Percentiles rank a stretch among this genome's conserved stretches.
phyloP scores from a whole-genome alignment of 169 alveolate genomes.

The Plasmodium adleri region DNA sequence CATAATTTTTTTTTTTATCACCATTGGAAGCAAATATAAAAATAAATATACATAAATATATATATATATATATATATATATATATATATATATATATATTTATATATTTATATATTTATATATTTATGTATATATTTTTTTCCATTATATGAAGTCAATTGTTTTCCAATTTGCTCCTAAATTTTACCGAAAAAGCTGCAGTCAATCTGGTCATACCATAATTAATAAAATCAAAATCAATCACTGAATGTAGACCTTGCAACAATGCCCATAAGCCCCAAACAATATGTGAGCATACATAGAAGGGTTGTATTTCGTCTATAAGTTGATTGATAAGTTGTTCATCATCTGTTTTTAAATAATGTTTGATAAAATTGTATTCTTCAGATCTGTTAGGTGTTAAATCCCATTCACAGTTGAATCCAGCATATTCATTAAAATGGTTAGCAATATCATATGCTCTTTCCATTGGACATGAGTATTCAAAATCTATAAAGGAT shows the following conservation, averaged over 20 bases:
- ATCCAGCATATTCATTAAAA: constrained; percentile 81
- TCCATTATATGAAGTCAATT: neutral
- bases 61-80: no score
- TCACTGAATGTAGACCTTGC: constrained; percentile 77
- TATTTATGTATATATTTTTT: neutral
- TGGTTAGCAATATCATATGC: constrained; percentile 88
- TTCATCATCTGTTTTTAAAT: constrained; percentile 60
- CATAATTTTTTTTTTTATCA: no score
- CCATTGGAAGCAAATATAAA: no score
- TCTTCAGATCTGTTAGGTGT: constrained; percentile 78
- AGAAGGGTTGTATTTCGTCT: constrained; percentile 84
- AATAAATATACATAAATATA: no score
- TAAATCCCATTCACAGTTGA: constrained; percentile 78
- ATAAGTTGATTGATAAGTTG: constrained; percentile 49
- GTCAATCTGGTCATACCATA: constrained; percentile 78
- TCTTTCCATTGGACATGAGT: constrained; percentile 86
- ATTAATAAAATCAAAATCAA: constrained; percentile 81
- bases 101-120: neutral
- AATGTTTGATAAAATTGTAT: constrained; percentile 74
- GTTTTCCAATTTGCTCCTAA: constrained; percentile 23
- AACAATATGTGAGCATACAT: constrained; percentile 77
- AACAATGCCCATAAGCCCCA: constrained; percentile 88
- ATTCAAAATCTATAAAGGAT: constrained; percentile 83
- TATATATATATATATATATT: neutral
- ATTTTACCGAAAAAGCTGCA: constrained; percentile 36